Conservation (phyloP, 1,284 basidiomycete genomes). For the Melampsora larici-populina region DNA sequence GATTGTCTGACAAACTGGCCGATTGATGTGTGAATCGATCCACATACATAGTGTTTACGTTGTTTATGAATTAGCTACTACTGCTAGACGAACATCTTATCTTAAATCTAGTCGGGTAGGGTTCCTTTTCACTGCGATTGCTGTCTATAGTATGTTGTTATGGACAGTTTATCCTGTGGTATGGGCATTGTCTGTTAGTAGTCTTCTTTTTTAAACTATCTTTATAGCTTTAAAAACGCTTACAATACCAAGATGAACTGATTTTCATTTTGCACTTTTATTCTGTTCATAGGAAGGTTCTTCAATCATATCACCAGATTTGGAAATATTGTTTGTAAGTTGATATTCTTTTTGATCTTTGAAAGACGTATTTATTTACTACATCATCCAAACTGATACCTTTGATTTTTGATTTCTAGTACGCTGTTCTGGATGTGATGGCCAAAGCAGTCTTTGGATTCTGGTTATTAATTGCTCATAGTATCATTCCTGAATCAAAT, state of each 20-base stretch:
- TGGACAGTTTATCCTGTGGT: slow-evolving; percentile 1
- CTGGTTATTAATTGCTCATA: not conserved
- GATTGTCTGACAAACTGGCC: too few species aligned
- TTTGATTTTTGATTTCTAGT: not conserved
- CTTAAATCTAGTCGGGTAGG: slow-evolving; percentile 1
- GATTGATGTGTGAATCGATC: too few species aligned
- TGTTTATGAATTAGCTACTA: not conserved
- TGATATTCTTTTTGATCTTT: not conserved
- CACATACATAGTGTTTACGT: not conserved
- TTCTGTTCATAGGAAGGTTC: not conserved
- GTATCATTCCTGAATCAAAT: slow-evolving; percentile 7
- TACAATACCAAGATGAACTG: not conserved
- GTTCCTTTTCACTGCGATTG: not conserved
- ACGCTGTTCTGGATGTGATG: not conserved
- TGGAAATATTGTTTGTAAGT: not conserved
- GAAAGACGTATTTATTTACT: not conserved
- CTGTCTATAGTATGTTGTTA: not conserved
- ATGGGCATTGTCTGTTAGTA: not conserved
- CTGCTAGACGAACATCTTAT: not conserved
- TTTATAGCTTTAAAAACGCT: too few species aligned
- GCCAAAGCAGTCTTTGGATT: slow-evolving; percentile 3
- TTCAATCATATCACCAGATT: not conserved
- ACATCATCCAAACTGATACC: not conserved
- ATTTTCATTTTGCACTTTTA: not conserved
- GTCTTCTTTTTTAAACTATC: not conserved